phyloP scores from a whole-genome alignment of 2,329 filamentous ascomycete species.

The Rhynchosporium secalis region DNA sequence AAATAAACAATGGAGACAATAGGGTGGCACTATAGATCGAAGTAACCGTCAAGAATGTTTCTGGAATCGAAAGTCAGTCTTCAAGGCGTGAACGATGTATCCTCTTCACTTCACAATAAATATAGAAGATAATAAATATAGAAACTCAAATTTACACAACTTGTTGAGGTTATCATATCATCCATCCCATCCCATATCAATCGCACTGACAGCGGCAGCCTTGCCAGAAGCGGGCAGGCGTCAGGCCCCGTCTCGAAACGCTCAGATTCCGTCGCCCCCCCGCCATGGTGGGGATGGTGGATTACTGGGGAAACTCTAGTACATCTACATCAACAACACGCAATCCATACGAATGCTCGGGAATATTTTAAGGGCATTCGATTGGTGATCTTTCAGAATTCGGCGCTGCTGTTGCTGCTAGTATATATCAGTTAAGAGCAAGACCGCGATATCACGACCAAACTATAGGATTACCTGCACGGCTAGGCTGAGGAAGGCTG shows the following conservation, averaged over 20 bases:
- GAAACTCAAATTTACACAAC: too few species aligned
- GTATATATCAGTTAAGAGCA: not conserved
- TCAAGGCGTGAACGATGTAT: too few species aligned
- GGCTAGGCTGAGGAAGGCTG: not conserved
- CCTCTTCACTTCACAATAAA: too few species aligned
- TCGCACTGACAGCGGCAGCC: conserved; percentile 3
- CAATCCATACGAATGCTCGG: not conserved
- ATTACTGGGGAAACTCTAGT: not conserved
- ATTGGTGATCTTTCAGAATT: conserved; percentile 3
- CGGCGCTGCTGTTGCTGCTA: not conserved
- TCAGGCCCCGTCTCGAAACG: not conserved
- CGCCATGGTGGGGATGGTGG: not conserved
- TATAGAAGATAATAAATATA: too few species aligned
- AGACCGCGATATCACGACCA: not conserved
- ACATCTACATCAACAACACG: conserved; percentile 1
- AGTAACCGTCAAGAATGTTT: too few species aligned
- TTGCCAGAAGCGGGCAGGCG: not conserved
- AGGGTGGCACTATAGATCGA: too few species aligned
- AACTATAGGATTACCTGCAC: not conserved
- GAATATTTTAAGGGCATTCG: not conserved
- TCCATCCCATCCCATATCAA: too few species aligned
- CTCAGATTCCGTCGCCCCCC: not conserved
- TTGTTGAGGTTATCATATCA: too few species aligned
- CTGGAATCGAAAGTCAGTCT: too few species aligned
- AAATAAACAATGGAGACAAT: too few species aligned